A percentile compares a stretch with the other conserved stretches of the same genome.
These are phyloP conservation scores for Psilocybe sp. DNA, from an alignment of 768 basidiomycete species.

Conservation along the genomic window DNA sequence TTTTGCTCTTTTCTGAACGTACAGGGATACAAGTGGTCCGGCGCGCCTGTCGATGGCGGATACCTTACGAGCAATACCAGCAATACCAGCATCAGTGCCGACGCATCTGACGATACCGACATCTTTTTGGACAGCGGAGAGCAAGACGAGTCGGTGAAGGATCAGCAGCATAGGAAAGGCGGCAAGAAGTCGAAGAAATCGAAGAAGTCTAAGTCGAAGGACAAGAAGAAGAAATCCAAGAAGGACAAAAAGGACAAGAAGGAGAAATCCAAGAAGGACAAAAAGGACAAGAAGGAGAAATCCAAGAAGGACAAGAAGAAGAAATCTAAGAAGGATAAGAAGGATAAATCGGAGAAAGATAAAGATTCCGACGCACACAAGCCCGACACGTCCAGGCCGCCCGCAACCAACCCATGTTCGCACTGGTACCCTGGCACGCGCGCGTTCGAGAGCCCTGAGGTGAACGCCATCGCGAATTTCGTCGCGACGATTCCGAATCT, in stretches of 20 bases:
- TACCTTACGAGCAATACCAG: too few relatives aligned
- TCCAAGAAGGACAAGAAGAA: conserved; percentile 8
- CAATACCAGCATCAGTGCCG: too few relatives aligned
- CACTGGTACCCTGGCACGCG: conserved; percentile 74
- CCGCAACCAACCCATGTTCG: conserved; percentile 55
- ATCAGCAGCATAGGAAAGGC: too few relatives aligned
- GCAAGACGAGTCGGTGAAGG: too few relatives aligned
- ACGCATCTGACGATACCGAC: too few relatives aligned
- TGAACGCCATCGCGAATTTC: conserved; percentile 71
- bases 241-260: too few relatives aligned
- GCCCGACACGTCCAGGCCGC: conserved; percentile 17
- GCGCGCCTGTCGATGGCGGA: conserved; percentile 20
- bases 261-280: conserved; percentile 10
- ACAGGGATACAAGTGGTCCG: conserved; percentile 73
- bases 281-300: conserved; percentile 9
- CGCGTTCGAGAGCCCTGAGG: conserved; percentile 76
- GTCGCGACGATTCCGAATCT: conserved; percentile 51
- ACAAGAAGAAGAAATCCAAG: too few relatives aligned
- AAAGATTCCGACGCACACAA: too few relatives aligned
- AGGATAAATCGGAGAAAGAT: too few relatives aligned
- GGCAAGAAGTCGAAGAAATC: too few relatives aligned
- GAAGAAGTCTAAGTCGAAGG: too few relatives aligned
- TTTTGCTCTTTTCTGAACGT: background rate
- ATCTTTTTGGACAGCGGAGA: too few relatives aligned
- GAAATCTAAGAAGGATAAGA: background rate